Evolutionary conservation across 2,329 filamentous ascomycete species (phyloP).

Genomic region (Daldinia sp.): DNA sequence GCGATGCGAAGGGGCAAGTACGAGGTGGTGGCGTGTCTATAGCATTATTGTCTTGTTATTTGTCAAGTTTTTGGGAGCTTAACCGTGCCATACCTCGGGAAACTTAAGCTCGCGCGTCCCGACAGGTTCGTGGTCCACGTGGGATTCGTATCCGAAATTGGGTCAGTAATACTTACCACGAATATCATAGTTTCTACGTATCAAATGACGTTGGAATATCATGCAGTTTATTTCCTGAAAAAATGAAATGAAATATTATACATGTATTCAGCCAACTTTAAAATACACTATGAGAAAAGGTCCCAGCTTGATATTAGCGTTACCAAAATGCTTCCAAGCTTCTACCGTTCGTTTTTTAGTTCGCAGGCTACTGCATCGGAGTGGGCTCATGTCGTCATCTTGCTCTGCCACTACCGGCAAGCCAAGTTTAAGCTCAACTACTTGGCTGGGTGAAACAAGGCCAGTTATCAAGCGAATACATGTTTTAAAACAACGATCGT

Average conservation of each 20-base stretch:
- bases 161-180: too few relatives aligned
- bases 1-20: background rate
- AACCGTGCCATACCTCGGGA: background rate
- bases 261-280: background rate
- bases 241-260: background rate
- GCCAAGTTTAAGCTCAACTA: slow-evolving; percentile 23
- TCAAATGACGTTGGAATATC: background rate
- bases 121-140: background rate
- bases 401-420: slow-evolving; percentile 18
- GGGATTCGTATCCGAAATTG: slow-evolving; percentile 2
- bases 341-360: background rate
- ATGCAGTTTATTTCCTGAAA: background rate
- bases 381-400: slow-evolving; percentile 30
- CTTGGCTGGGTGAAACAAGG: slow-evolving; percentile 5
- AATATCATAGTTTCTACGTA: background rate
- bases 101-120: background rate
- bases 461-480: slow-evolving; percentile 7
- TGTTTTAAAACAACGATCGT: background rate
- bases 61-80: background rate
- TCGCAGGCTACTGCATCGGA: background rate
- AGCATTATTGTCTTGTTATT: background rate
- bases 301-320: background rate
- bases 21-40: background rate
- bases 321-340: slow-evolving; percentile 2
- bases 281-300: background rate